Conservation (phyloP, 1,284 basidiomycete genomes). For the Phenoliferia sp. region DNA sequence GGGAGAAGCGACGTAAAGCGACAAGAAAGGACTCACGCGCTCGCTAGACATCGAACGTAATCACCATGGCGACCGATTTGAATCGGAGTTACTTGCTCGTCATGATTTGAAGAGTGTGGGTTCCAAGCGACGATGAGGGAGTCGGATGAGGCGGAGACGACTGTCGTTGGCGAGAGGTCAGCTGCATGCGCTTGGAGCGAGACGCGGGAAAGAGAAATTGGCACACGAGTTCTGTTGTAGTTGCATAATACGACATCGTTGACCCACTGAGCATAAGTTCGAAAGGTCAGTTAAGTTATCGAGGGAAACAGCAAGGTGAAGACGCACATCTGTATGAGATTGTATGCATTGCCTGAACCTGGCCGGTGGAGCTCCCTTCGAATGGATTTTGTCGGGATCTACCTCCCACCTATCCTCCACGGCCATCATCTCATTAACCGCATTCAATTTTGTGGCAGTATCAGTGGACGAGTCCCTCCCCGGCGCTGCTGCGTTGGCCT, state of each 20-base stretch:
- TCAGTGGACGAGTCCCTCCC: conserved; percentile 5
- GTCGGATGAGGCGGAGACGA: conserved; percentile 92
- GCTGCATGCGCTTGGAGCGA: neutral
- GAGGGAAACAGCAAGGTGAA: conserved; percentile 11
- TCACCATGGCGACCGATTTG: conserved; percentile 83
- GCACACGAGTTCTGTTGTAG: conserved; percentile 75
- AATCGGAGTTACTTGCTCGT: conserved; percentile 50
- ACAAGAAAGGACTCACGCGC: conserved; percentile 45
- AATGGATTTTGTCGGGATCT: conserved; percentile 46
- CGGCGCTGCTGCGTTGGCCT: neutral
- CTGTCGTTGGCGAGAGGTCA: conserved; percentile 42
- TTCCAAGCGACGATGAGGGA: conserved; percentile 92
- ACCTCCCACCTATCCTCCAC: conserved; percentile 75
- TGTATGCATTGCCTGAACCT: conserved; percentile 76
- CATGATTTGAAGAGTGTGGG: conserved; percentile 61
- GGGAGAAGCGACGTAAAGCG: too few species aligned
- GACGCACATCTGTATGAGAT: conserved; percentile 51
- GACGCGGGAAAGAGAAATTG: neutral
- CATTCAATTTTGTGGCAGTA: conserved; percentile 1
- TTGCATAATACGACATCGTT: conserved; percentile 93
- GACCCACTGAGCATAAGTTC: conserved; percentile 78
- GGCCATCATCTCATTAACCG: conserved; percentile 46
- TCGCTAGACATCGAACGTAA: conserved; percentile 79
- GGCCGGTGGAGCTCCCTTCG: conserved; percentile 10
- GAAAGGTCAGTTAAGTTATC: conserved; percentile 31